phyloP scores from a whole-genome alignment of 225 moss, liverwort and hornwort species.

The Lunularia cruciata region DNA sequence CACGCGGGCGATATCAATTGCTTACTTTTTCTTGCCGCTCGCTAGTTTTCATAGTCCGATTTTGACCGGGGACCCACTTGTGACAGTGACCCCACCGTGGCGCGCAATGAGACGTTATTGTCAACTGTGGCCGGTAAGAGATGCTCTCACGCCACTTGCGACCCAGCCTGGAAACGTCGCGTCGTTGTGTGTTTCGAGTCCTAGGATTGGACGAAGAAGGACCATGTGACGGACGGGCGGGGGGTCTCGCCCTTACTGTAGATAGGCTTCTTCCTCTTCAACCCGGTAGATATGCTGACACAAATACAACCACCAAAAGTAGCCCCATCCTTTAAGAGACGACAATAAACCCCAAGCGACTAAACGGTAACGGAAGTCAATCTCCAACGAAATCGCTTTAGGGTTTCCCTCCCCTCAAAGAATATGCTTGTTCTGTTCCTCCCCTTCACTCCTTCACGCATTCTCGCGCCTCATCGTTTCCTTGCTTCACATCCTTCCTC shows the following conservation, averaged over 20 bases:
- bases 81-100: not conserved
- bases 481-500: too few relatives aligned
- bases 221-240: too few relatives aligned
- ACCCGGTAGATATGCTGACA: constrained; percentile 12
- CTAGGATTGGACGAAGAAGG: too few relatives aligned
- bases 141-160: not conserved
- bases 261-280: not conserved
- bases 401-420: not conserved
- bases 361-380: not conserved
- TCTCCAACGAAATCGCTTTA: not conserved
- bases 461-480: not conserved
- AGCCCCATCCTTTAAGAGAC: not conserved
- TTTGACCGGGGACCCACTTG: constrained; percentile 2
- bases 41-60: not conserved
- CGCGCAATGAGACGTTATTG: constrained; percentile 11
- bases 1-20: not conserved
- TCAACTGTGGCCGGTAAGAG: not conserved
- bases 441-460: too few relatives aligned
- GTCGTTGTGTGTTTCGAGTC: too few relatives aligned
- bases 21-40: not conserved
- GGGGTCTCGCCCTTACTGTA: too few relatives aligned
- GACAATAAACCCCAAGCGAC: not conserved
- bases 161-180: not conserved
- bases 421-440: not conserved
- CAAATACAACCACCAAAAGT: not conserved